A percentile compares a stretch with the other conserved stretches of the same genome.
Conservation (phyloP, 2,329 filamentous ascomycete species). For the Colletotrichum tabaci region DNA sequence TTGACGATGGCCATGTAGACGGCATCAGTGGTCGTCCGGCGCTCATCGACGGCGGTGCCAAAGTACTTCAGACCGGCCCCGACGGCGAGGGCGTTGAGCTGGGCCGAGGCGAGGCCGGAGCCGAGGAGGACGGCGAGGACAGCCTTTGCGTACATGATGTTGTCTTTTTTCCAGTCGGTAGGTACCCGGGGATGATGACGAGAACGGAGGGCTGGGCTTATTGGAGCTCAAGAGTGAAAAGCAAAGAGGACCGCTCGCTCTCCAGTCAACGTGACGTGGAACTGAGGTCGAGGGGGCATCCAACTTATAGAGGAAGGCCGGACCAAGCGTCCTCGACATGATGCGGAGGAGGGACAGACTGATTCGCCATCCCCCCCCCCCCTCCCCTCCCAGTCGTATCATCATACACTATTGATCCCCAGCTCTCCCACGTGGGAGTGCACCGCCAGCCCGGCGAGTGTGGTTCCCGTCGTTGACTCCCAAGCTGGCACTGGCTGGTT, state of each 20-base stretch:
- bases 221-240: no score
- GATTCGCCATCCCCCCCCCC: not conserved
- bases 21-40: constrained; percentile 54
- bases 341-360: constrained; percentile 9
- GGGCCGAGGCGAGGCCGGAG: constrained; percentile 45
- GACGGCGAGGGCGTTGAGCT: constrained; percentile 65
- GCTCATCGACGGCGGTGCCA: constrained; percentile 71
- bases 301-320: constrained; percentile 22
- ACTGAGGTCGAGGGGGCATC: no score
- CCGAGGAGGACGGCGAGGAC: constrained; percentile 32
- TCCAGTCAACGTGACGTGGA: not conserved
- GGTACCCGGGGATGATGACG: no score
- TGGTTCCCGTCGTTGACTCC: not conserved
- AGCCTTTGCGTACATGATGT: constrained; percentile 39
- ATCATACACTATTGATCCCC: not conserved
- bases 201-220: no score
- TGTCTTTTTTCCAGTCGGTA: no score
- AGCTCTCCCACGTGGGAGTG: constrained; percentile 18
- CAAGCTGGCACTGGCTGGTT: not conserved
- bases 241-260: not conserved
- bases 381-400: not conserved
- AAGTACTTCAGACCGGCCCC: constrained; percentile 71
- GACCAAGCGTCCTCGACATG: not conserved
- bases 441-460: constrained; percentile 28
- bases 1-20: constrained; percentile 69